phyloP scores from a whole-genome alignment of 2,329 filamentous ascomycete species.

The Akanthomyces uredinophilus region DNA sequence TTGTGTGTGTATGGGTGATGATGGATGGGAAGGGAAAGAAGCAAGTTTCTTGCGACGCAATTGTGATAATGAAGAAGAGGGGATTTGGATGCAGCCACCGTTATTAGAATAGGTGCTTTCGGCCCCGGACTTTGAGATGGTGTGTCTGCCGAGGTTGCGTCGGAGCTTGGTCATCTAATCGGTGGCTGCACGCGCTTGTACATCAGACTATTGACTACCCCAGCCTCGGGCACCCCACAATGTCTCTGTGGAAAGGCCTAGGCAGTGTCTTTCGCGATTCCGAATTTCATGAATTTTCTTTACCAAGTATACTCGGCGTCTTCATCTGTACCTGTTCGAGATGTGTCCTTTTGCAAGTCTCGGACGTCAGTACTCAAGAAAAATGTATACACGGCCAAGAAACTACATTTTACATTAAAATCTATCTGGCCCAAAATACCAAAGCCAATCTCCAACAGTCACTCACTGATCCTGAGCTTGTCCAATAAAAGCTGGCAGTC shows the following conservation, averaged over 20 bases:
- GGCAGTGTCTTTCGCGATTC: no score
- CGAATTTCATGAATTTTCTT: no score
- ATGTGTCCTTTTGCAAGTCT: no score
- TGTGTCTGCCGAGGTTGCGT: constrained; percentile 13
- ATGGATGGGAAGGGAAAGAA: not conserved
- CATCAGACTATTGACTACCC: no score
- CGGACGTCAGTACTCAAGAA: no score
- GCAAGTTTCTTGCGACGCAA: not conserved
- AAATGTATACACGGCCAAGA: no score
- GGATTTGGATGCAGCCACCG: not conserved
- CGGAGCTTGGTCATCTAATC: not conserved
- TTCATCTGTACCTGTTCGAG: no score
- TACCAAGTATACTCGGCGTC: no score
- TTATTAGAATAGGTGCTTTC: not conserved
- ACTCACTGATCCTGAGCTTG: constrained; percentile 7
- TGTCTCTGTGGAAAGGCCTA: no score
- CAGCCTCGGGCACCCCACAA: no score
- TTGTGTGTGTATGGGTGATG: not conserved
- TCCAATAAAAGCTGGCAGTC: constrained; percentile 11
- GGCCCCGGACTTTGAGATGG: constrained; percentile 8
- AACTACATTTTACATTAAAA: no score
- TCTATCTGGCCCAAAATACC: not conserved
- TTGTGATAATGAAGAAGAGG: not conserved
- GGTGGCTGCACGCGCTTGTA: no score
- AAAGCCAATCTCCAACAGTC: not conserved